Evolutionary conservation across 192 early-diverging fungal species (phyloP), one percentile per base, ranked within the genome.

Genomic region (Linnemannia hyalina): DNA sequence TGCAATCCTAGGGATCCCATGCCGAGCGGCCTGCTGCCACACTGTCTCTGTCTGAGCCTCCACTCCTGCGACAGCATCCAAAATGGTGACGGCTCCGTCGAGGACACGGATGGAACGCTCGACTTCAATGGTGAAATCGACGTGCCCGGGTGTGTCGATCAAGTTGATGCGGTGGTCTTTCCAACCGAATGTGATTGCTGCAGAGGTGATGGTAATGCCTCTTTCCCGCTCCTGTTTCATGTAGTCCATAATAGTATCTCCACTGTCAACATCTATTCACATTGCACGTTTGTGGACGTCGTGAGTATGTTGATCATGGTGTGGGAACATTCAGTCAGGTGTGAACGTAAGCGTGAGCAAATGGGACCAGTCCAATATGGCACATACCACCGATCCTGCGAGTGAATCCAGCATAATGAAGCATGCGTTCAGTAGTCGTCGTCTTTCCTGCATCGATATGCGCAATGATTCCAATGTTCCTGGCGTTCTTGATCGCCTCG

Each of bases 41-140:
- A 98, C 98, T 0, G 95, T 97, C 82, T 96, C 95, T n/a, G 98
- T 99, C 87, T 99, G 98, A 10, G 98, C 98, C 81, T 99, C 97
- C 8, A 99, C 98, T 6, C 98, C 98, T 0, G 97, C 94, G 9
- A 99, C 98, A 1, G 94, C 97, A 89, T 99, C 97, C n/a, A 99
- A 71, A 29, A 99, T 95, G 4, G 94, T 93, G 23, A 99, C 96
- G 1, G 97, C 97, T 36, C 97, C 97, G 76, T 99, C 98, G n/a
- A 99, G 92, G 1, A 99, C 96, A 1, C 97, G 93, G 40, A 99
- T 90, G 10, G 95, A 92, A 0, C 98, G 91, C 81, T 98, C 97
- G 2, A 99, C 98, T 80, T 99, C 98, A 49, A 99, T 95, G 0
- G 97, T 98, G 73, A 99, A 99, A 89, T 99, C 97, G 0, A 97